These are phyloP conservation scores for Aspergillus sp. DNA, from an alignment of 2,329 filamentous ascomycete genomes.

Conservation along the genomic window DNA sequence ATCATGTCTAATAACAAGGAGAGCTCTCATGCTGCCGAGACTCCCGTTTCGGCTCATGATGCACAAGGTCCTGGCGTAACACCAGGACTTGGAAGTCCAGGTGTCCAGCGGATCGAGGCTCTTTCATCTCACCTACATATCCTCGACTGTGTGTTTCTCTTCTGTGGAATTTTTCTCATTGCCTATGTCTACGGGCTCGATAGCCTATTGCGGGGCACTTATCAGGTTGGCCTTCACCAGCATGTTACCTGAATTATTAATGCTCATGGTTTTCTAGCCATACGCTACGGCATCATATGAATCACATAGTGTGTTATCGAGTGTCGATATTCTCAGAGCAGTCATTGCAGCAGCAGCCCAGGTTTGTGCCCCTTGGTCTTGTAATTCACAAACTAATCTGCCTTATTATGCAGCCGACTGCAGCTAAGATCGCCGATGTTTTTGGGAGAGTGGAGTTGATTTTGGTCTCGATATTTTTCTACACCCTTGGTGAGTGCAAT, in stretches of 20 bases:
- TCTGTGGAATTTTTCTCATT: slow-evolving; percentile 62
- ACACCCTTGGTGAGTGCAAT: slow-evolving; percentile 46
- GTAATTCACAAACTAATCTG: not conserved
- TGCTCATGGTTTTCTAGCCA: slow-evolving; percentile 33
- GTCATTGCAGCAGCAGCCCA: slow-evolving; percentile 62
- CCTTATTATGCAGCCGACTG: slow-evolving; percentile 50
- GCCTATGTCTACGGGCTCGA: slow-evolving; percentile 66
- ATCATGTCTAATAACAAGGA: not conserved
- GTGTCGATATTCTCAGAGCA: slow-evolving; percentile 59
- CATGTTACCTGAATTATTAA: not conserved
- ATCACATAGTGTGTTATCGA: slow-evolving; percentile 59
- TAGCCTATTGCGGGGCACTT: slow-evolving; percentile 55
- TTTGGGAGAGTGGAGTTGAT: slow-evolving; percentile 64
- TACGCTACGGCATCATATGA: slow-evolving; percentile 56
- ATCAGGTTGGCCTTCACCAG: slow-evolving; percentile 39
- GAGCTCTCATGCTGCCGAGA: not conserved
- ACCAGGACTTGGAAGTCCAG: slow-evolving; percentile 40
- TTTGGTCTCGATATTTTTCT: slow-evolving; percentile 57
- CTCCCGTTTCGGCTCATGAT: not conserved
- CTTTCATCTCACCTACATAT: slow-evolving; percentile 55
- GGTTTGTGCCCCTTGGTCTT: slow-evolving; percentile 26
- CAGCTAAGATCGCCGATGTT: slow-evolving; percentile 64
- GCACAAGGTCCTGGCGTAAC: not conserved
- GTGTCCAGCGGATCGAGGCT: slow-evolving; percentile 62
- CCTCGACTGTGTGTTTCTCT: slow-evolving; percentile 58